phyloP scores from a whole-genome alignment of 352 stramenopile species.

The Globisporangium paroecandrum region DNA sequence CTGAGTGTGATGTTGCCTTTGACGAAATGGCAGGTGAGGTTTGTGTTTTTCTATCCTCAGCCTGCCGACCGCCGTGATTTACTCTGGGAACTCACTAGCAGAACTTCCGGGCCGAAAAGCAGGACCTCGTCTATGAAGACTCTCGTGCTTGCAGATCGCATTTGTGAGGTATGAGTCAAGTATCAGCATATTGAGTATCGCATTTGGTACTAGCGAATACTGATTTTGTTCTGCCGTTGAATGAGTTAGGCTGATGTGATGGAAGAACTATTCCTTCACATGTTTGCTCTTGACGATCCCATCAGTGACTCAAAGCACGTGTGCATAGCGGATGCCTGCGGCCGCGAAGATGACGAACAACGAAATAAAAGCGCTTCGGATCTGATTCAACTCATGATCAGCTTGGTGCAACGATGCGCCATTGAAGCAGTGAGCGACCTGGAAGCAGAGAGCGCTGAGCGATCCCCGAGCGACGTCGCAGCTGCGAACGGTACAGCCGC shows the following conservation, averaged over 20 bases:
- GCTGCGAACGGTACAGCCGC: background rate
- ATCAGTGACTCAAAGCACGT: background rate
- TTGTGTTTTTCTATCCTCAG: constrained; percentile 41
- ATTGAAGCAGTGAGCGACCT: constrained; percentile 13
- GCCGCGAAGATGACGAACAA: background rate
- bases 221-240: background rate
- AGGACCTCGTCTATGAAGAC: constrained; percentile 15
- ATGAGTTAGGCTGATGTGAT: constrained; percentile 22
- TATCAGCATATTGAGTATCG: background rate
- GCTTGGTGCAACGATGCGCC: constrained; percentile 10
- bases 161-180: constrained; percentile 23
- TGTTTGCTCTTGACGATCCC: constrained; percentile 9
- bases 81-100: constrained; percentile 22
- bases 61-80: constrained; percentile 14
- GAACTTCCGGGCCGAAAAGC: background rate
- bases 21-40: constrained; percentile 35
- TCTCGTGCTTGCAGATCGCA: constrained; percentile 21
- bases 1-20: background rate
- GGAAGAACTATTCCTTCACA: constrained; percentile 20
- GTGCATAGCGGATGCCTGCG: background rate
- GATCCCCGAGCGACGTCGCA: background rate
- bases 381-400: constrained; percentile 12
- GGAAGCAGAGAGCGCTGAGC: background rate
- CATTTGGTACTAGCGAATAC: background rate
- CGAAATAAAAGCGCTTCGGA: background rate